Percentiles rank a stretch among this genome's conserved stretches.
Evolutionary conservation across 2,329 filamentous ascomycete genomes (phyloP).

Genomic region (Sporothrix brasiliensis): DNA sequence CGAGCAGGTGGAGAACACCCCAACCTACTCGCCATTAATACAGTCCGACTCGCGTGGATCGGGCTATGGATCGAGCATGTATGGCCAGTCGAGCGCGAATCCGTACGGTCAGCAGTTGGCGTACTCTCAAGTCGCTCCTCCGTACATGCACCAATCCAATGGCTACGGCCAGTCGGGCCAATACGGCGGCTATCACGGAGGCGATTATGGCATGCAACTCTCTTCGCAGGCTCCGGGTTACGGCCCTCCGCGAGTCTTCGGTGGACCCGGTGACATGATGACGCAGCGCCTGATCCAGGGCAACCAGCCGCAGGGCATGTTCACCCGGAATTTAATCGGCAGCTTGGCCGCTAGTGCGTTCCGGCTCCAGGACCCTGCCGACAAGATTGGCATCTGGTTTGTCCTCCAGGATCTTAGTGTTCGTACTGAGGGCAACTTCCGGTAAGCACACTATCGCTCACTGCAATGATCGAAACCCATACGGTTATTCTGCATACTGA

Average conservation of each 20-base stretch:
- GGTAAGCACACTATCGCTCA: constrained; percentile 57
- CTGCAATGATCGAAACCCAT: too few species aligned
- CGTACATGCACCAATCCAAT: constrained; percentile 38
- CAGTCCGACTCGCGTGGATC: constrained; percentile 46
- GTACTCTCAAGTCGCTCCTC: constrained; percentile 36
- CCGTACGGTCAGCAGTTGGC: constrained; percentile 39
- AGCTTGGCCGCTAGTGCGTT: constrained; percentile 88
- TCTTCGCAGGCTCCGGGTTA: constrained; percentile 37
- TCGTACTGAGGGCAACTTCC: constrained; percentile 85
- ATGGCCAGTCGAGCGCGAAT: constrained; percentile 37
- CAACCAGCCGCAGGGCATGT: constrained; percentile 75
- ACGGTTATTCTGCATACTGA: background rate
- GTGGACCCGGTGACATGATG: constrained; percentile 42
- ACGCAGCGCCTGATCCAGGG: constrained; percentile 45
- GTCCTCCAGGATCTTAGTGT: constrained; percentile 94
- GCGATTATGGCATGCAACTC: constrained; percentile 35
- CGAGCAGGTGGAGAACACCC: constrained; percentile 53
- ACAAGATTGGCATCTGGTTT: constrained; percentile 92
- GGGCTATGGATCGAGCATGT: constrained; percentile 38
- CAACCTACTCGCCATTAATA: constrained; percentile 44
- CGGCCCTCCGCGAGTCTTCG: constrained; percentile 41
- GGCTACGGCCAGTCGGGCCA: constrained; percentile 45
- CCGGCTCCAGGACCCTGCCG: constrained; percentile 74
- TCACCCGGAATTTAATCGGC: constrained; percentile 91
- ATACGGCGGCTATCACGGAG: constrained; percentile 41